Evolutionary conservation across 1,284 basidiomycete genomes (phyloP).

Genomic region (Agroathelia rolfsii): DNA sequence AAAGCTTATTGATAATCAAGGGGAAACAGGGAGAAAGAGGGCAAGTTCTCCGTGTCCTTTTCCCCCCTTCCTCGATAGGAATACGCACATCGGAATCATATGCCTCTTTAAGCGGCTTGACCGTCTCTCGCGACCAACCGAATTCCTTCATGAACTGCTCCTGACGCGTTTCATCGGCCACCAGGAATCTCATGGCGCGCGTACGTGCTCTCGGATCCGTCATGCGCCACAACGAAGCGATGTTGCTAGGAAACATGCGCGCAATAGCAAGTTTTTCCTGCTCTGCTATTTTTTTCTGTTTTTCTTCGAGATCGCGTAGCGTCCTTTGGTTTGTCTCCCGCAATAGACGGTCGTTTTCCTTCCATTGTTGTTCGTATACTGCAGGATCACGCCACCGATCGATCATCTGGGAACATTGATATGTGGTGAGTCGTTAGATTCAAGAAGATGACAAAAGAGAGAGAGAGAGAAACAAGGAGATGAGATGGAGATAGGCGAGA

Average conservation of each 20-base stretch:
- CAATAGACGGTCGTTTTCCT: constrained; percentile 29
- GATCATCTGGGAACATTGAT: constrained; percentile 21
- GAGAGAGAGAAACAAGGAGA: constrained; percentile 17
- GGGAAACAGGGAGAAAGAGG: too few species aligned
- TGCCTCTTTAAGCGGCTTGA: constrained; percentile 27
- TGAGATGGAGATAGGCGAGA: constrained; percentile 16
- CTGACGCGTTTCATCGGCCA: constrained; percentile 24
- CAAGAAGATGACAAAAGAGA: not conserved
- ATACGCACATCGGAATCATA: constrained; percentile 32
- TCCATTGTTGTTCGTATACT: constrained; percentile 20
- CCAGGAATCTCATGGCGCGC: constrained; percentile 42
- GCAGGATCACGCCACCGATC: constrained; percentile 14
- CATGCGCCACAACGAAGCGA: constrained; percentile 34
- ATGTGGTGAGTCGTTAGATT: constrained; percentile 1
- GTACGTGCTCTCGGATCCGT: constrained; percentile 37
- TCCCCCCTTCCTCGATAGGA: too few species aligned
- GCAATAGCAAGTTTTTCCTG: too few species aligned
- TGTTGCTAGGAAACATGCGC: constrained; percentile 38
- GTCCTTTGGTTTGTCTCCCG: constrained; percentile 32
- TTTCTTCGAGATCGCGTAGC: constrained; percentile 18
- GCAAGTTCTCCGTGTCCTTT: too few species aligned
- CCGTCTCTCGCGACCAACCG: constrained; percentile 42
- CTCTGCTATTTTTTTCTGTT: constrained; percentile 25
- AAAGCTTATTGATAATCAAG: too few species aligned
- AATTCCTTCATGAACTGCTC: constrained; percentile 41